Conservation (phyloP, 805 yeast genomes). For the Candida pseudoglaebosa region DNA sequence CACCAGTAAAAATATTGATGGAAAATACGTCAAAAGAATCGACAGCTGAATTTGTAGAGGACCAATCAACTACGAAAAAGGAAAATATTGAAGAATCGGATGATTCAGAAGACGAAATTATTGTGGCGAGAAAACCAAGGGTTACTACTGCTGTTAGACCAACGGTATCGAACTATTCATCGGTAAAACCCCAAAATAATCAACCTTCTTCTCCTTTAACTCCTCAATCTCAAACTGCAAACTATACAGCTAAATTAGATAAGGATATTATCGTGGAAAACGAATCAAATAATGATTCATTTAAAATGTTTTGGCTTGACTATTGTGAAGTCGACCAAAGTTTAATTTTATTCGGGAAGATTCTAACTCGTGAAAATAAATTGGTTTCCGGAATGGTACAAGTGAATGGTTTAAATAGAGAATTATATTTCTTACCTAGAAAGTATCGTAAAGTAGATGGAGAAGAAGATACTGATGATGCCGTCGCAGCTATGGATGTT, state of each 20-base stretch:
- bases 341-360: slow-evolving; percentile 77
- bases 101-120: slow-evolving; percentile 55
- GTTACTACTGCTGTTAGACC: slow-evolving; percentile 31
- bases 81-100: slow-evolving; percentile 14
- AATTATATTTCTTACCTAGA: slow-evolving; percentile 75
- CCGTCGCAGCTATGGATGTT: slow-evolving; percentile 58
- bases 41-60: slow-evolving; percentile 3
- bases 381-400: slow-evolving; percentile 75
- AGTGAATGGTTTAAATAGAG: slow-evolving; percentile 63
- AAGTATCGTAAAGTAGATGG: slow-evolving; percentile 39
- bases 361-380: slow-evolving; percentile 53
- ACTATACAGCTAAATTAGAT: slow-evolving; percentile 33
- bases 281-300: slow-evolving; percentile 36
- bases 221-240: slow-evolving; percentile 14
- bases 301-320: slow-evolving; percentile 88
- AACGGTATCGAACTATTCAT: slow-evolving; percentile 37
- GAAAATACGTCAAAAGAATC: slow-evolving; percentile 12
- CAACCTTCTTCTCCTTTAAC: slow-evolving; percentile 22
- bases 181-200: slow-evolving; percentile 27
- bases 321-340: slow-evolving; percentile 72
- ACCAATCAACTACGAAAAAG: slow-evolving; percentile 5
- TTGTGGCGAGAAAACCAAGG: slow-evolving; percentile 50
- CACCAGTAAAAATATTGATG: slow-evolving; percentile 28
- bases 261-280: slow-evolving; percentile 16
- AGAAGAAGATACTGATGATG: slow-evolving; percentile 32